Base-by-base conservation (phyloP, 306 rosid species). In the Cucumis sativus region DNA sequence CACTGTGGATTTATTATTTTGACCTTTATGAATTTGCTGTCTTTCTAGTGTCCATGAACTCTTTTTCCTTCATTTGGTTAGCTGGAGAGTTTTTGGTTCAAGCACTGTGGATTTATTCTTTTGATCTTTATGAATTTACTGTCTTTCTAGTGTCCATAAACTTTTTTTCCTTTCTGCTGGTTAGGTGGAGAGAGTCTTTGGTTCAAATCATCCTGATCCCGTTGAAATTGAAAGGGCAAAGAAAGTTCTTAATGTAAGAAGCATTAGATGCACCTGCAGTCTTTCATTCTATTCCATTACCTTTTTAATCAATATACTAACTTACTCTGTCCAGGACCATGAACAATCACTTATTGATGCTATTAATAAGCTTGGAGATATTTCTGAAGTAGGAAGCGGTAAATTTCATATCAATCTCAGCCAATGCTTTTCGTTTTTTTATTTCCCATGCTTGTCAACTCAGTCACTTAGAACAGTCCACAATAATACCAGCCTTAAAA, bases 261-360 rank as follows among this genome's bases (percentile, higher is more conserved):
- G 67, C 15, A 45, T 63, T 28, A 52, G n/a, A 28, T 40, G 21
- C 78, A 25, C 61, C 61, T 76, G 35, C 25, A 4, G 55, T 56
- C 21, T 51, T 56, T 9, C 35, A 17, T 49, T 49, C 40, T 25
- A 72, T 72, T 72, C 30, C 12, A 1, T 23, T 61, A 45, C 37
- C 25, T 10, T 33, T 67, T 71, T 66, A 66, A 51, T 56, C 59
- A 39, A 63, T 78, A 51, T 67, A 62, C 77, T n/a, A 76, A 72
- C 55, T 75, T 54, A 54, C 68, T 77, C 7, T 30, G 79, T 79
- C 86, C 88, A 93, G 98, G 97, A 91, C 51, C 98, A 94, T 59
- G 98, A 94, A 77, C 93, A 90, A 85, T 85, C 98, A 57, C 97
- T 94, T 60, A 79, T 94, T 1, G 94, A 94, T 76, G 98, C 98